phyloP scores from a whole-genome alignment of 2,329 filamentous ascomycete species.

The Epichloe sp. region DNA sequence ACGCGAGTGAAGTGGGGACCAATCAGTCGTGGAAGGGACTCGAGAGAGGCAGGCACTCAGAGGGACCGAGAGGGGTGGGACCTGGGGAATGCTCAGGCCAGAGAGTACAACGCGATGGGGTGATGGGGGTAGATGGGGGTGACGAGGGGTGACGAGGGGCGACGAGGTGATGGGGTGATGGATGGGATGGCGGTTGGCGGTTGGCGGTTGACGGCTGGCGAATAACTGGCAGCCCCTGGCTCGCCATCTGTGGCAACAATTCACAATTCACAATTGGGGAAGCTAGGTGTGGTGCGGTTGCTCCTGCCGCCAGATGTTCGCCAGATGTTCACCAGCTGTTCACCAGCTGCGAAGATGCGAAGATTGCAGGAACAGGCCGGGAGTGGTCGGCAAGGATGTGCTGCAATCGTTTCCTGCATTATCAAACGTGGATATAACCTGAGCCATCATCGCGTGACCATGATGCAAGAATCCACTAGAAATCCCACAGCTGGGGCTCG shows the following conservation, averaged over 20 bases:
- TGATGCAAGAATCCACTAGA: conserved; percentile 1
- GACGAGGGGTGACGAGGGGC: too few species aligned
- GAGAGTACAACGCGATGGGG: too few species aligned
- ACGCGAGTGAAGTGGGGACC: conserved; percentile 12
- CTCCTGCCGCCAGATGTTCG: too few species aligned
- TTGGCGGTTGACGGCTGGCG: neutral
- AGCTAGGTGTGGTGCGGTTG: too few species aligned
- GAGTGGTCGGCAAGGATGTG: neutral
- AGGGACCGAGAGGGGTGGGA: neutral
- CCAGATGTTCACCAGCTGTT: neutral
- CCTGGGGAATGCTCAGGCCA: too few species aligned
- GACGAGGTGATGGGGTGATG: neutral
- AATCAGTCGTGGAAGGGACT: conserved; percentile 5
- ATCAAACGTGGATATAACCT: neutral
- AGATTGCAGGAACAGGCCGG: neutral
- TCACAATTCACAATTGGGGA: too few species aligned
- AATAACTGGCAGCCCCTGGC: neutral
- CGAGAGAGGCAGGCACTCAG: neutral
- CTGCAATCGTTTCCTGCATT: too few species aligned
- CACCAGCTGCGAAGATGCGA: neutral
- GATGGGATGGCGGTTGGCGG: neutral
- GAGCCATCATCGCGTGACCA: conserved; percentile 2
- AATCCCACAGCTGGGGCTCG: neutral
- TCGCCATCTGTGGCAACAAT: too few species aligned
- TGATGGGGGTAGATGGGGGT: too few species aligned